These are phyloP conservation scores for Podochytrium sp. DNA, from an alignment of 192 early-diverging fungal species.

Conservation along the genomic window DNA sequence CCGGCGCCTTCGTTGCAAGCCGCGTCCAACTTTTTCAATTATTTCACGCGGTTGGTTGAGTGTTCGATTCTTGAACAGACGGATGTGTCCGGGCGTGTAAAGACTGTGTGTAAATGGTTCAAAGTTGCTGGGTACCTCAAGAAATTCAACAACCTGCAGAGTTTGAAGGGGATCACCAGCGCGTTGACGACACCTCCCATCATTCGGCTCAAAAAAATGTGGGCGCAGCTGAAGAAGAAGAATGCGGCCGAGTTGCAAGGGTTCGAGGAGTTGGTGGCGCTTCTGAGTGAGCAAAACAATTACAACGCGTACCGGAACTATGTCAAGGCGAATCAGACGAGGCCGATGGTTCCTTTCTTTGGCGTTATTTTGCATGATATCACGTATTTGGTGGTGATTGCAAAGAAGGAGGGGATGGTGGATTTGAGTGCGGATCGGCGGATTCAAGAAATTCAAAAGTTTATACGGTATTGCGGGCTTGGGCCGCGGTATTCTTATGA, in stretches of 20 bases:
- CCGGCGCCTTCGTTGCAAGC: slow-evolving; percentile 66
- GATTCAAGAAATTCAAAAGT: slow-evolving; percentile 62
- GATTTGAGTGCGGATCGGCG: slow-evolving; percentile 47
- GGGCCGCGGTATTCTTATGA: slow-evolving; percentile 66
- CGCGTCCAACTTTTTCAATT: slow-evolving; percentile 81
- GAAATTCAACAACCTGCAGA: slow-evolving; percentile 69
- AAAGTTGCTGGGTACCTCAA: slow-evolving; percentile 64
- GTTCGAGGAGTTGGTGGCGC: slow-evolving; percentile 53
- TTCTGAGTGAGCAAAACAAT: slow-evolving; percentile 73
- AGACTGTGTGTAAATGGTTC: slow-evolving; percentile 71
- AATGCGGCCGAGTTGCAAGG: slow-evolving; percentile 64
- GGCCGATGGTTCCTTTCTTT: slow-evolving; percentile 73
- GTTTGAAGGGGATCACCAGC: slow-evolving; percentile 69
- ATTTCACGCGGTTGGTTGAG: slow-evolving; percentile 74
- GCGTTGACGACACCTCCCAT: slow-evolving; percentile 74
- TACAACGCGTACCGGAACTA: slow-evolving; percentile 72
- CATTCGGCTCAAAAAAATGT: slow-evolving; percentile 70
- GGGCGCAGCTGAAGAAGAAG: slow-evolving; percentile 59
- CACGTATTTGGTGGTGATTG: slow-evolving; percentile 71
- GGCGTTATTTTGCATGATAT: slow-evolving; percentile 78
- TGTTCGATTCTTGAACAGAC: slow-evolving; percentile 67
- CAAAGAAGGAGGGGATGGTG: slow-evolving; percentile 56
- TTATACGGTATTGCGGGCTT: slow-evolving; percentile 56
- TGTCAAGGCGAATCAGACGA: slow-evolving; percentile 46
- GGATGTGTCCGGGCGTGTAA: slow-evolving; percentile 60